A percentile compares a stretch with the other conserved stretches of the same genome.
These are phyloP conservation scores for Claviceps pazoutovae DNA, from an alignment of 2,329 filamentous ascomycete genomes.

Conservation along the genomic window DNA sequence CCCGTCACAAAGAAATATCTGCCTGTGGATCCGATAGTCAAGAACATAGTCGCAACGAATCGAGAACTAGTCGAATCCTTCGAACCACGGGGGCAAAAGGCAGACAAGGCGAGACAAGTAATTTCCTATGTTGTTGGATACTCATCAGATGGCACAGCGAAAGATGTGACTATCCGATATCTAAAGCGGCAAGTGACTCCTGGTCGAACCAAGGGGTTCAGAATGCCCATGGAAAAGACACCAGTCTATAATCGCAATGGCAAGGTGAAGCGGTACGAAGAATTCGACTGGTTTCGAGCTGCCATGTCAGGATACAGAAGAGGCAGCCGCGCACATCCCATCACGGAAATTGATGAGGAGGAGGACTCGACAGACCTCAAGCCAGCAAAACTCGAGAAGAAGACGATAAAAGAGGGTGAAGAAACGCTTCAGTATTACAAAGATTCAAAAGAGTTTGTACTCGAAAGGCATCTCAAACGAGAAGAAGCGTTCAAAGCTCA, in stretches of 20 bases:
- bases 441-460: constrained; percentile 67
- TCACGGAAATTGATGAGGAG: constrained; percentile 60
- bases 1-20: constrained; percentile 67
- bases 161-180: constrained; percentile 89
- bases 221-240: constrained; percentile 66
- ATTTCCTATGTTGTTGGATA: constrained; percentile 81
- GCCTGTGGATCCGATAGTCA: constrained; percentile 63
- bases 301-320: constrained; percentile 60
- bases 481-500: constrained; percentile 72
- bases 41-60: constrained; percentile 54
- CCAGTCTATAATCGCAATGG: constrained; percentile 65
- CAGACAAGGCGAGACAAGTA: constrained; percentile 76
- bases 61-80: constrained; percentile 60
- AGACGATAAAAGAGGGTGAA: constrained; percentile 57
- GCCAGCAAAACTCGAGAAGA: constrained; percentile 57
- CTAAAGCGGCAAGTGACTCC: constrained; percentile 69
- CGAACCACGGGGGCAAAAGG: constrained; percentile 69
- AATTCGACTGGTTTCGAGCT: constrained; percentile 78
- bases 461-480: constrained; percentile 75
- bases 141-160: constrained; percentile 73
- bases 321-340: constrained; percentile 31
- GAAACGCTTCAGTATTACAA: constrained; percentile 85
- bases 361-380: constrained; percentile 70
- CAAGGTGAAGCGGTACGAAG: constrained; percentile 61
- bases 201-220: constrained; percentile 75